Percentiles rank a stretch among this genome's conserved stretches.
phyloP scores from a whole-genome alignment of 495 filamentous ascomycete species.

The Alectoria sarmentosa region DNA sequence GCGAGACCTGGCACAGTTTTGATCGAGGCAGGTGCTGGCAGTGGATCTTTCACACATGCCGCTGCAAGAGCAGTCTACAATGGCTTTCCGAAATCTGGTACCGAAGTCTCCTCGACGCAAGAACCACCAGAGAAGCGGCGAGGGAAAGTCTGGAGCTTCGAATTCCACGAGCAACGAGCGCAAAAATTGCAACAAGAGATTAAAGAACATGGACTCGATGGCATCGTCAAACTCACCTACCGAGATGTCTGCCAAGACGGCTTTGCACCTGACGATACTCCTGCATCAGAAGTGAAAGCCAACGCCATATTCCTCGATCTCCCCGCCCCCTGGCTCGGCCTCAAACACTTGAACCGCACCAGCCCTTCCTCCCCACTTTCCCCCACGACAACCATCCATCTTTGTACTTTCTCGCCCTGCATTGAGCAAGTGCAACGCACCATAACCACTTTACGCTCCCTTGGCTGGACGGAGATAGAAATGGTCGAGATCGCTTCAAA shows the following conservation, averaged over 20 bases:
- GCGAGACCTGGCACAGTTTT: constrained; percentile 71
- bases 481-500: constrained; percentile 81
- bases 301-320: constrained; percentile 87
- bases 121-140: too few species aligned
- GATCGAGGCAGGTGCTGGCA: constrained; percentile 92
- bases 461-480: constrained; percentile 83
- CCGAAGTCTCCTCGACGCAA: background rate
- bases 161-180: constrained; percentile 78
- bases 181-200: constrained; percentile 69
- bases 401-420: constrained; percentile 95
- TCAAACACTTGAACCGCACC: constrained; percentile 71
- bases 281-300: constrained; percentile 52
- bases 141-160: constrained; percentile 87
- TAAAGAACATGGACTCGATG: constrained; percentile 60
- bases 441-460: constrained; percentile 63
- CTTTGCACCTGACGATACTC: constrained; percentile 49
- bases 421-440: constrained; percentile 91
- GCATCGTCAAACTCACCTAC: constrained; percentile 73
- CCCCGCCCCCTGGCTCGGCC: constrained; percentile 85
- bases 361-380: constrained; percentile 56
- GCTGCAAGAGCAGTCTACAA: constrained; percentile 81
- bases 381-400: constrained; percentile 53
- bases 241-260: constrained; percentile 88
- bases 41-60: constrained; percentile 92
- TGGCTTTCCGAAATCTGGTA: constrained; percentile 50